A percentile compares a stretch with the other conserved stretches of the same genome.
phyloP scores from a whole-genome alignment of 2,329 filamentous ascomycete genomes.

The Colletotrichum gloeosporioides region DNA sequence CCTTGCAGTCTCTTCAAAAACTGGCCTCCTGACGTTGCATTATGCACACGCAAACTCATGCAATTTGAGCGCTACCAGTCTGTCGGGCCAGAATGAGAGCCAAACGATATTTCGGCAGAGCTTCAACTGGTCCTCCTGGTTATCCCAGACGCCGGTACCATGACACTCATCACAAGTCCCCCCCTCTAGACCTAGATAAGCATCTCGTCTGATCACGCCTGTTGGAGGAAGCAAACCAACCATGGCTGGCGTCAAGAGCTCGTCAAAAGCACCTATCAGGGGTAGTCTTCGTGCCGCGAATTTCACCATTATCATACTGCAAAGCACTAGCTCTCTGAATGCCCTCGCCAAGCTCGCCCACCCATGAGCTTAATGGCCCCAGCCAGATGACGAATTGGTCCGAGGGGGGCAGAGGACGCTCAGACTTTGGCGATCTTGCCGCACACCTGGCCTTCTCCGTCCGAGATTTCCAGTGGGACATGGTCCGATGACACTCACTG shows the following conservation, averaged over 20 bases:
- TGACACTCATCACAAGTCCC: background rate
- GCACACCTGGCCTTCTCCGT: background rate
- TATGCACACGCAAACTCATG: conserved; percentile 23
- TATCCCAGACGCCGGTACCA: background rate
- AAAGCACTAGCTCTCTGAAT: background rate
- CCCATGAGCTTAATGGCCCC: background rate
- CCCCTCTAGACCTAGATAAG: background rate
- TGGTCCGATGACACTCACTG: conserved; percentile 20
- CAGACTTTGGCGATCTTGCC: conserved; percentile 5
- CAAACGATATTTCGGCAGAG: background rate
- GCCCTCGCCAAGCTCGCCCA: background rate
- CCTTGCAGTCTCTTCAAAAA: background rate
- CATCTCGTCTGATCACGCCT: background rate
- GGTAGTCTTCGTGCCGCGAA: background rate
- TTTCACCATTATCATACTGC: background rate
- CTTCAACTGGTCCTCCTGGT: background rate
- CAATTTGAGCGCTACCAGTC: conserved; percentile 35
- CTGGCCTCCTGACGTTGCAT: conserved; percentile 1
- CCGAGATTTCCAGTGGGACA: conserved; percentile 14
- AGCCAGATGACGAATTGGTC: background rate
- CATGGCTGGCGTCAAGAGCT: background rate
- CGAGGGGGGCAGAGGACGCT: background rate
- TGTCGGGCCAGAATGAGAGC: conserved; percentile 25
- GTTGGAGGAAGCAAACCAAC: background rate
- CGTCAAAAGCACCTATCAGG: background rate